These are phyloP conservation scores for Alnus glutinosa DNA, from an alignment of 306 rosid genomes.

Conservation along the genomic window DNA sequence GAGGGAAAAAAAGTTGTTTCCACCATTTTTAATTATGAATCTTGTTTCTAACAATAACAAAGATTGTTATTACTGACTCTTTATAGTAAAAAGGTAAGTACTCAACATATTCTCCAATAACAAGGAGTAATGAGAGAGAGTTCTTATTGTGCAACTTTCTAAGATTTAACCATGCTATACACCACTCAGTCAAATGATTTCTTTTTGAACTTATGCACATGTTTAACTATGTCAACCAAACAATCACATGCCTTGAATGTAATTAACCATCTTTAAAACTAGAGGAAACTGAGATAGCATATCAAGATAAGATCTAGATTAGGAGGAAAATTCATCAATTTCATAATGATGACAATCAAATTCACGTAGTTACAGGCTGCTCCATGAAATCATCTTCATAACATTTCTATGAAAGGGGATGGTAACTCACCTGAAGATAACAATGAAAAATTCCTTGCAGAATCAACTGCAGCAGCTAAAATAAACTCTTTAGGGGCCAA, in stretches of 20 bases:
- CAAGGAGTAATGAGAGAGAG: background rate
- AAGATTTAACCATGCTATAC: background rate
- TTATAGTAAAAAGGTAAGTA: background rate
- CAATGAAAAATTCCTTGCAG: conserved; percentile 49
- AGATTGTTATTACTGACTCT: background rate
- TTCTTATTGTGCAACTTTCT: background rate
- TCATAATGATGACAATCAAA: background rate
- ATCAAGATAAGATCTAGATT: background rate
- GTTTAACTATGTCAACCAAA: background rate
- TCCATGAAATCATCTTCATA: conserved; percentile 2
- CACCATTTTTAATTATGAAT: conserved; percentile 3
- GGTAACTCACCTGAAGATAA: conserved; percentile 74
- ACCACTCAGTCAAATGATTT: background rate
- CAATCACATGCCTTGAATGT: conserved; percentile 4
- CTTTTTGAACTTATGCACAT: background rate
- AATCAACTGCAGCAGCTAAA: conserved; percentile 67
- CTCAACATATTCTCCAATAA: background rate
- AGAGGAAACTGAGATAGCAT: background rate
- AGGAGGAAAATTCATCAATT: background rate
- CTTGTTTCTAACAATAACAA: conserved; percentile 9
- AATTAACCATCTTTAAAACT: background rate
- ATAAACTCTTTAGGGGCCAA: conserved; percentile 60
- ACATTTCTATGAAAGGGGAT: conserved; percentile 33
- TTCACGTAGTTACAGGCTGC: conserved; percentile 14
- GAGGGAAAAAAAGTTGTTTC: background rate